phyloP scores from a whole-genome alignment of 257 asterid species.

The Jasminum sambac region DNA sequence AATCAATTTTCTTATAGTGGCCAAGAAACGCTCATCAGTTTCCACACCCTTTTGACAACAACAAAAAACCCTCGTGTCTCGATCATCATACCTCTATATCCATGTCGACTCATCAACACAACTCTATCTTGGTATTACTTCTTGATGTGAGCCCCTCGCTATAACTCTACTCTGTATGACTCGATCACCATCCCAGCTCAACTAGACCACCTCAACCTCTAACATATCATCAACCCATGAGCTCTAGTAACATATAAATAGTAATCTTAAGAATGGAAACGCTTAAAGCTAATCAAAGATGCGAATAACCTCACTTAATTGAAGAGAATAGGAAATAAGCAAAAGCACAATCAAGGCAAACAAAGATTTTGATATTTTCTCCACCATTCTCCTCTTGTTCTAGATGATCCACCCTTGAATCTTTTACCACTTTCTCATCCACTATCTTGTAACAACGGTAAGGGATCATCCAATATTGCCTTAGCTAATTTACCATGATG shows the following conservation, averaged over 20 bases:
- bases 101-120: too few relatives aligned
- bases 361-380: neutral
- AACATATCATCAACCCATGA: too few relatives aligned
- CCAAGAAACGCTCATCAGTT: too few relatives aligned
- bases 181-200: too few relatives aligned
- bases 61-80: too few relatives aligned
- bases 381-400: neutral
- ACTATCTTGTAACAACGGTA: neutral
- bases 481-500: neutral
- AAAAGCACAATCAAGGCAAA: neutral
- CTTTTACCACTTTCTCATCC: neutral
- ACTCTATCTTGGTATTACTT: too few relatives aligned
- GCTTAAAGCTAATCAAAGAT: neutral
- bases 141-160: too few relatives aligned
- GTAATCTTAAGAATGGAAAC: neutral
- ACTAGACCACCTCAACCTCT: too few relatives aligned
- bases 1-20: too few relatives aligned
- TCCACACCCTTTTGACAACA: too few relatives aligned
- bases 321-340: neutral
- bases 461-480: neutral
- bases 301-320: neutral
- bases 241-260: neutral
- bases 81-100: too few relatives aligned
- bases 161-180: too few relatives aligned
- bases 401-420: neutral